These are phyloP conservation scores for Trametes maxima DNA, from an alignment of 768 basidiomycete species.

Conservation along the genomic window DNA sequence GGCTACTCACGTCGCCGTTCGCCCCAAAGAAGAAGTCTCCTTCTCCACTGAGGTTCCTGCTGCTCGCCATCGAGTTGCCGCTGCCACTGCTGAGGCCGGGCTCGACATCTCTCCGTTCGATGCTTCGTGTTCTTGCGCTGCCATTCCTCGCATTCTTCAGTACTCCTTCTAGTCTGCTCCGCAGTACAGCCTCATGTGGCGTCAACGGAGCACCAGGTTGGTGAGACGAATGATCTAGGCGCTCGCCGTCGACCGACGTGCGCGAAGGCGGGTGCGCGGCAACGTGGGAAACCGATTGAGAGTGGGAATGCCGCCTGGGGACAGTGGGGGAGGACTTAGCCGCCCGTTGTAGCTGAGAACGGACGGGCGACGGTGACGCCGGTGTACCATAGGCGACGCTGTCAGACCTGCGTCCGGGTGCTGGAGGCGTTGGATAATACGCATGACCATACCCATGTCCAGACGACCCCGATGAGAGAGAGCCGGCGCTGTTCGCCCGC, in stretches of 20 bases:
- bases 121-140: slow-evolving; percentile 24
- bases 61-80: slow-evolving; percentile 33
- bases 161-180: slow-evolving; percentile 54
- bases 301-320: slow-evolving; percentile 19
- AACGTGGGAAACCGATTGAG: slow-evolving; percentile 21
- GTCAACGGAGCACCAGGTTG: slow-evolving; percentile 28
- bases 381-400: slow-evolving; percentile 23
- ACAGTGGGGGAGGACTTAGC: slow-evolving; percentile 27
- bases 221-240: background rate
- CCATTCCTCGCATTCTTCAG: slow-evolving; percentile 38
- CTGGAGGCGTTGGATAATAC: slow-evolving; percentile 1
- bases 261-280: slow-evolving; percentile 16
- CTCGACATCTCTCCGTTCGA: slow-evolving; percentile 24
- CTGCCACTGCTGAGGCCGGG: slow-evolving; percentile 29
- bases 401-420: slow-evolving; percentile 5
- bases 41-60: slow-evolving; percentile 33
- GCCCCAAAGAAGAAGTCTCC: slow-evolving; percentile 32
- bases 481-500: slow-evolving; percentile 20
- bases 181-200: slow-evolving; percentile 57
- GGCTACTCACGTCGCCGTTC: slow-evolving; percentile 26
- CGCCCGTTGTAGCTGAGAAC: slow-evolving; percentile 29
- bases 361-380: slow-evolving; percentile 28
- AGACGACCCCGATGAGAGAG: slow-evolving; percentile 21
- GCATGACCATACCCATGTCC: slow-evolving; percentile 10
- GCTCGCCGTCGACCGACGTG: slow-evolving; percentile 20